Conservation (phyloP, 1,139 yeast genomes). For the Debaryomycetaceae sp. region DNA sequence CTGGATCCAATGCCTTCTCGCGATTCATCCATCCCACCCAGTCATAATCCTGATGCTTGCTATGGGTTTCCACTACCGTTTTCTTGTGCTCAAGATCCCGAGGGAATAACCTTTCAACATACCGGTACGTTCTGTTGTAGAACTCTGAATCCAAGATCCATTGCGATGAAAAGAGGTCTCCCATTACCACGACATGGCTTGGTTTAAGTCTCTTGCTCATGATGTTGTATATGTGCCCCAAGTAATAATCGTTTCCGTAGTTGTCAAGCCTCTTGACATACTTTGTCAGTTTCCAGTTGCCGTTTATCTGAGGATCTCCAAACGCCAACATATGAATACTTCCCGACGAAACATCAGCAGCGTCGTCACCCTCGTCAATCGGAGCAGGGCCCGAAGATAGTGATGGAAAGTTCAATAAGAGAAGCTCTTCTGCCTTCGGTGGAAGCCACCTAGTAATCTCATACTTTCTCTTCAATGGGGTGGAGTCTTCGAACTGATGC, state of each 20-base stretch:
- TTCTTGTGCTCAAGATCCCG: conserved; percentile 48
- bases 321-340: conserved; percentile 64
- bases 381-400: conserved; percentile 3
- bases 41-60: conserved; percentile 47
- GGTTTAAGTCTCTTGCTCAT: conserved; percentile 68
- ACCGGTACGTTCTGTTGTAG: conserved; percentile 70
- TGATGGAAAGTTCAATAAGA: conserved; percentile 29
- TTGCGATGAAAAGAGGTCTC: conserved; percentile 91
- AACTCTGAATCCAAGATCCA: conserved; percentile 92
- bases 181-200: conserved; percentile 82
- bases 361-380: conserved; percentile 9
- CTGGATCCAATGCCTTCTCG: conserved; percentile 37
- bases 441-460: conserved; percentile 21
- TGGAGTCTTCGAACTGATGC: conserved; percentile 29
- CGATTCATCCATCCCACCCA: conserved; percentile 49
- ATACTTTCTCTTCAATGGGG: conserved; percentile 12
- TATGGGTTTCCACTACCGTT: conserved; percentile 45
- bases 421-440: conserved; percentile 19
- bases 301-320: conserved; percentile 97
- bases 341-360: conserved; percentile 8
- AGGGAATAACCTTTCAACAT: conserved; percentile 60
- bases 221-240: conserved; percentile 74
- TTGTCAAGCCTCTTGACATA: conserved; percentile 76
- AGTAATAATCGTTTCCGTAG: conserved; percentile 80
- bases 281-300: conserved; percentile 71